Percentiles rank a stretch among this genome's conserved stretches.
Conservation (phyloP, 345 rosid genomes). For the Eutrema heterophyllum region DNA sequence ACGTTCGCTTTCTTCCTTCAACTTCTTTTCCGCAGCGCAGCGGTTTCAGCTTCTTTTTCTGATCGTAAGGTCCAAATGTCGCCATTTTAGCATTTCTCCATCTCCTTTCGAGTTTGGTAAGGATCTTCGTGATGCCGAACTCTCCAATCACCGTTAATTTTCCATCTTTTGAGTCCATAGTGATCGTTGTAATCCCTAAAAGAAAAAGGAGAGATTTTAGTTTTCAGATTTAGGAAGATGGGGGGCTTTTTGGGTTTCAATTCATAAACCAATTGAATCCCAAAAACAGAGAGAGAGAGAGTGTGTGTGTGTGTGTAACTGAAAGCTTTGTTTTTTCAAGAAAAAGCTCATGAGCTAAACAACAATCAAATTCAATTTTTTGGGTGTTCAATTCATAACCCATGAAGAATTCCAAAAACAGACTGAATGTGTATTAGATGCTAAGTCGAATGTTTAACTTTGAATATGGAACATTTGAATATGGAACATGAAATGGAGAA, state of each 20-base stretch:
- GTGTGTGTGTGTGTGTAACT: not conserved
- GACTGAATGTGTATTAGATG: not conserved
- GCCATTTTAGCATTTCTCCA: constrained; percentile 34
- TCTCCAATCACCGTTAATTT: constrained; percentile 59
- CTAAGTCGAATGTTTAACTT: no score
- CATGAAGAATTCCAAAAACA: not conserved
- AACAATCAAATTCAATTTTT: not conserved
- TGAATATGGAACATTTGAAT: no score
- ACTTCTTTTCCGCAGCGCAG: constrained; percentile 14
- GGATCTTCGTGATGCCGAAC: constrained; percentile 40
- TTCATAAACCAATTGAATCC: not conserved
- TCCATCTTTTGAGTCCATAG: constrained; percentile 47
- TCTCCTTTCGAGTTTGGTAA: constrained; percentile 36
- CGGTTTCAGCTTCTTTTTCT: constrained; percentile 11
- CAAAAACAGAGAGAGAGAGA: no score
- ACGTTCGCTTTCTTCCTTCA: not conserved
- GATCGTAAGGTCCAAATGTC: constrained; percentile 35
- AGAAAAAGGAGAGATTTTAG: not conserved
- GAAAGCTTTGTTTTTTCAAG: not conserved
- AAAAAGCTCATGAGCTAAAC: not conserved
- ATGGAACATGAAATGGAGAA: no score
- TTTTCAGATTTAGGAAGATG: not conserved
- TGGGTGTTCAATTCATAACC: not conserved
- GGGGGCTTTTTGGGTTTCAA: no score
- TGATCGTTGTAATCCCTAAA: constrained; percentile 24